phyloP scores from a whole-genome alignment of 2,329 filamentous ascomycete species.

The Colletotrichum liriopes region DNA sequence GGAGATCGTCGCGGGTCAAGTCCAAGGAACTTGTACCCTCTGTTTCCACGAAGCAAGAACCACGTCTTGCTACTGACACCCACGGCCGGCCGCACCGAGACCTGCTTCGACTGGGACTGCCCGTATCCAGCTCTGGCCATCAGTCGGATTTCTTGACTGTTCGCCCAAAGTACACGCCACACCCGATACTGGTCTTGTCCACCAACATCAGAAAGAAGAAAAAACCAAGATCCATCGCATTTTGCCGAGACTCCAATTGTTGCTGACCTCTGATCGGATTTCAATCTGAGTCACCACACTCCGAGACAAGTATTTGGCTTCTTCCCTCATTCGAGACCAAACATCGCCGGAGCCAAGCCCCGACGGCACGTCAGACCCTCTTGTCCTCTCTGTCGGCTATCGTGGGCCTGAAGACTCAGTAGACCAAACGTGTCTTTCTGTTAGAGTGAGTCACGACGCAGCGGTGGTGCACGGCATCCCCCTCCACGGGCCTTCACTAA shows the following conservation, averaged over 20 bases:
- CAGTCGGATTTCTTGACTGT: constrained; percentile 4
- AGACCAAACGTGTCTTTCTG: constrained; percentile 5
- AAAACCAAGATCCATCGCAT: background rate
- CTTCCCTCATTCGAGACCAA: background rate
- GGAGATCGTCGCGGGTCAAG: background rate
- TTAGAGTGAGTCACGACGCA: constrained; percentile 29
- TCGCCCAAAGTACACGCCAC: constrained; percentile 15
- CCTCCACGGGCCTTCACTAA: background rate
- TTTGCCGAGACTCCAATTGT: background rate
- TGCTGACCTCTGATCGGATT: background rate
- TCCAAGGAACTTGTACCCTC: background rate
- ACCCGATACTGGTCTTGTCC: background rate
- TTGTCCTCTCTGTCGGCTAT: background rate
- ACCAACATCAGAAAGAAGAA: background rate
- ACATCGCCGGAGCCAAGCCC: background rate
- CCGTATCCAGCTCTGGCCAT: background rate
- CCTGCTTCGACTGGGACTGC: constrained; percentile 1
- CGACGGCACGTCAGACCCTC: background rate
- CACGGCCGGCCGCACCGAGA: background rate
- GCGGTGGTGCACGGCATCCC: background rate
- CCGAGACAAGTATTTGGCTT: background rate
- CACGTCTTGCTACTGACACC: constrained; percentile 1
- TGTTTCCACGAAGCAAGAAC: constrained; percentile 16
- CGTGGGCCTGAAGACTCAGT: background rate
- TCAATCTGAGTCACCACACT: background rate